Evolutionary conservation across 2,329 filamentous ascomycete genomes (phyloP), one percentile per base, ranked within the genome.

Genomic region (Graphilbum ipis-grandicollis): DNA sequence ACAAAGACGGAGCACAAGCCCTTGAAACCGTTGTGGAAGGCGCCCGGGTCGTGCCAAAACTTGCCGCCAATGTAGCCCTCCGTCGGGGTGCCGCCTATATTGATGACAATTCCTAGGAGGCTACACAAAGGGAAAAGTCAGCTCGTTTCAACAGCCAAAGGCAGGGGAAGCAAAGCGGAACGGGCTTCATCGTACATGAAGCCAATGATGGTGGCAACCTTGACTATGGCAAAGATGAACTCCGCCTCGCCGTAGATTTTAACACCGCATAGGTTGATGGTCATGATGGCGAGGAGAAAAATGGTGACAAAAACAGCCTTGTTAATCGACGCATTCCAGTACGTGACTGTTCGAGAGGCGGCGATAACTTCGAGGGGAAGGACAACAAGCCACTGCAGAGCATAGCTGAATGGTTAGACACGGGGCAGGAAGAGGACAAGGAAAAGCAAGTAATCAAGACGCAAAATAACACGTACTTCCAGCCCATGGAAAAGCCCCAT

Each of bases 401-500:
- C 82, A 54, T 93, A 92, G 50, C 76, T 82, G 47, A 5, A n/a
- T 19, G 28, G 34, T 36, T 39, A 36, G 28, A 8, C 12, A n/a
- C 15, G 15, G n/a, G 6, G 5, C 31, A 9, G 5, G 12, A 32
- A 18, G 4, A n/a, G 12, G n/a, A 29, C 9, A 29, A 29, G 9
- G 13, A 5, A 31, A 23, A 6, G 21, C n/a, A 31, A n/a, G 29
- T 4, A 31, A 5, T 17, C n/a, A 31, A 31, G 14, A 13, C 8
- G 14, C 9, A 28, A 5, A 18, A 31, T 6, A 32, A 19, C 14
- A 65, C 72, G 56, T 55, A 81, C 67, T 92, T 93, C 84, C 84
- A 93, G 14, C 84, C 85, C 81, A 93, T 92, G 33, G 84, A 82
- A 51, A 93, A 93, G 0, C 85, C 85, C 84, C 84, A 93, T 0